Evolutionary conservation across 2,329 filamentous ascomycete species (phyloP).

Genomic region (Rugonectria rugulosa): DNA sequence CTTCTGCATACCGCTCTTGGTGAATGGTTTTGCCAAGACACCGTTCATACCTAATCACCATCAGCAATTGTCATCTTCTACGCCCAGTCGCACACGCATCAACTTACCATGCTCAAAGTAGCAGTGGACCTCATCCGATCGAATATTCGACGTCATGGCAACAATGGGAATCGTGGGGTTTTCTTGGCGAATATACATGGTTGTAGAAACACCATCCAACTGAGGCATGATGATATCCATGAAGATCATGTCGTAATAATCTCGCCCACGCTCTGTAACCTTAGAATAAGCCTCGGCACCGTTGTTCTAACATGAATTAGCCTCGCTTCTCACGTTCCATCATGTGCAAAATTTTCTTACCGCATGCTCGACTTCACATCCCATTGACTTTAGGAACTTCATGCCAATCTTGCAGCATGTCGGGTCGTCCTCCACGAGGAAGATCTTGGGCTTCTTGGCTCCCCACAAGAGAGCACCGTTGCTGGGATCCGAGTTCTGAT

Average conservation of each 20-base stretch:
- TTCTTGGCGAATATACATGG: conserved; percentile 89
- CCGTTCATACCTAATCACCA: conserved; percentile 86
- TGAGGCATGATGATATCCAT: conserved; percentile 99
- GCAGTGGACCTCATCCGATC: conserved; percentile 94
- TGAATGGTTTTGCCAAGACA: conserved; percentile 96
- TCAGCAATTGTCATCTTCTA: conserved; percentile 29
- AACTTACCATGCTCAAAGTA: conserved; percentile 95
- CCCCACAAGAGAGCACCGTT: conserved; percentile 62
- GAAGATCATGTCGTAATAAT: conserved; percentile 72
- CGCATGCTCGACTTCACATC: conserved; percentile 72
- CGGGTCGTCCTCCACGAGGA: conserved; percentile 86
- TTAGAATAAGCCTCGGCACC: conserved; percentile 92
- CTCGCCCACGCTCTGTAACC: conserved; percentile 61
- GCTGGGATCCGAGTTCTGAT: conserved; percentile 34
- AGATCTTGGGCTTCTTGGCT: conserved; percentile 74
- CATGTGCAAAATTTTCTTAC: conserved; percentile 52
- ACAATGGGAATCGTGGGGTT: conserved; percentile 86
- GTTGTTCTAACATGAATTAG: conserved; percentile 58
- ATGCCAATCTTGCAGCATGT: conserved; percentile 73
- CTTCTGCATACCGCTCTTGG: conserved; percentile 81
- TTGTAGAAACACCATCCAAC: conserved; percentile 92
- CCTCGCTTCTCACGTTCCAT: background rate
- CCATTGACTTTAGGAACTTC: conserved; percentile 71
- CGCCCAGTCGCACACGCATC: background rate
- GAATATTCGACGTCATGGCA: conserved; percentile 98